Evolutionary conservation across 2,329 filamentous ascomycete species (phyloP).

Genomic region (Chaetomium sp.): DNA sequence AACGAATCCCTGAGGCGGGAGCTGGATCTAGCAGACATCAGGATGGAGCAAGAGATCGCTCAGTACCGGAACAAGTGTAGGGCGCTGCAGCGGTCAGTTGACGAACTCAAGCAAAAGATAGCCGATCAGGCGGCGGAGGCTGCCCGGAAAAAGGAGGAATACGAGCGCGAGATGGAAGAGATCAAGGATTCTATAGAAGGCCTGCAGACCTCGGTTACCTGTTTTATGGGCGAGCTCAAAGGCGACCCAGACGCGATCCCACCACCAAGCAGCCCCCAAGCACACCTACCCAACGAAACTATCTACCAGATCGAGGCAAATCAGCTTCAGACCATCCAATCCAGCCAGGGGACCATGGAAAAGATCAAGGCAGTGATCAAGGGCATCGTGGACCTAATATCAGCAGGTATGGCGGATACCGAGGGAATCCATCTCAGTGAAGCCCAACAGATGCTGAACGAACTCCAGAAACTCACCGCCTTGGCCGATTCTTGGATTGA

Average conservation of each 20-base stretch:
- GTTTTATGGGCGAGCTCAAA: background rate
- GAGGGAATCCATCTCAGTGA: background rate
- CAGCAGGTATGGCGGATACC: background rate
- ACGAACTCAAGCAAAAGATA: constrained; percentile 12
- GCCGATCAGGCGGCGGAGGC: constrained; percentile 3
- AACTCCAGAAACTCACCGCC: background rate
- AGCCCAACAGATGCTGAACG: constrained; percentile 1
- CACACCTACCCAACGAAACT: background rate
- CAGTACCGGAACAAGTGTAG: background rate
- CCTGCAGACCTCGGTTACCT: background rate
- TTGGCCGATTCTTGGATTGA: background rate
- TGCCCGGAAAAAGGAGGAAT: background rate
- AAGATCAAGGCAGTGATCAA: constrained; percentile 1
- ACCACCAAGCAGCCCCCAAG: background rate
- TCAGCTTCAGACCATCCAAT: background rate
- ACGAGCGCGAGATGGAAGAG: constrained; percentile 1
- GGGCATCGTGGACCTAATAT: background rate
- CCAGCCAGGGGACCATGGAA: constrained; percentile 3
- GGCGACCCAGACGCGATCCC: background rate
- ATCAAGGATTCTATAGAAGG: background rate
- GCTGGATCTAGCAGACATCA: background rate
- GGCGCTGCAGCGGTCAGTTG: background rate
- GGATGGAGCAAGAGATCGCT: background rate
- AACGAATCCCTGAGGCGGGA: background rate
- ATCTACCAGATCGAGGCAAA: background rate